A percentile compares a stretch with the other conserved stretches of the same genome.
Evolutionary conservation across 1,139 yeast species (phyloP).

Genomic region (Suzukiozyma palmioleophila): DNA sequence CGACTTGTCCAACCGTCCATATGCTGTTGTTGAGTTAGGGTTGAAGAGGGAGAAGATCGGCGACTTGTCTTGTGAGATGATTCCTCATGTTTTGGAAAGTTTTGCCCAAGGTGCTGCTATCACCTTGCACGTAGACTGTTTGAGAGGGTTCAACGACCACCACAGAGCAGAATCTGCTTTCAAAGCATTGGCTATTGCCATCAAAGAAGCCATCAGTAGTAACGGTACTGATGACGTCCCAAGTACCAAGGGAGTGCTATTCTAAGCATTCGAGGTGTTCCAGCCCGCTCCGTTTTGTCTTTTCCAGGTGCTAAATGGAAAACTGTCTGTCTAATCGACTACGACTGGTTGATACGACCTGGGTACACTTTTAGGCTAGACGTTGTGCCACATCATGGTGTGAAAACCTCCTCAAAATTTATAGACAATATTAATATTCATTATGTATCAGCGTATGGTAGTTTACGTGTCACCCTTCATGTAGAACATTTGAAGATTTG

Average conservation of each 20-base stretch:
- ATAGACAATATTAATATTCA: no score
- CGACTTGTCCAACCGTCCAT: constrained; percentile 89
- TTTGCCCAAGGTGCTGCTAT: constrained; percentile 90
- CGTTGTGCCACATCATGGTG: no score
- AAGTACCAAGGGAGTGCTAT: constrained; percentile 90
- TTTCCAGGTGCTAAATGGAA: neutral
- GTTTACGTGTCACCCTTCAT: no score
- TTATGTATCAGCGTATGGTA: no score
- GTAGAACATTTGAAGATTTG: no score
- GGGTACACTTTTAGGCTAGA: no score
- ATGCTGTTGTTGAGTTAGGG: constrained; percentile 84
- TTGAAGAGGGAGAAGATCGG: constrained; percentile 91
- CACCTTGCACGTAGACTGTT: constrained; percentile 89
- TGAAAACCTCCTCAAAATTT: no score
- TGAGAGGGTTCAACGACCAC: constrained; percentile 92
- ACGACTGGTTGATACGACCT: no score
- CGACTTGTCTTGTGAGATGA: constrained; percentile 90
- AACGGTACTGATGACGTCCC: constrained; percentile 92
- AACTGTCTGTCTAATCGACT: no score
- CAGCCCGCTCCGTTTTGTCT: no score
- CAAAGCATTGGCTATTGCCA: constrained; percentile 90
- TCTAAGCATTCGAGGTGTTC: constrained; percentile 19
- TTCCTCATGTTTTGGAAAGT: constrained; percentile 91
- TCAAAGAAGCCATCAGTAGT: constrained; percentile 76
- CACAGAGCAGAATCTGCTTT: constrained; percentile 95